Evolutionary conservation across 371 early-diverging fungal species (phyloP).

Genomic region (Dinochytrium kinnereticum): DNA sequence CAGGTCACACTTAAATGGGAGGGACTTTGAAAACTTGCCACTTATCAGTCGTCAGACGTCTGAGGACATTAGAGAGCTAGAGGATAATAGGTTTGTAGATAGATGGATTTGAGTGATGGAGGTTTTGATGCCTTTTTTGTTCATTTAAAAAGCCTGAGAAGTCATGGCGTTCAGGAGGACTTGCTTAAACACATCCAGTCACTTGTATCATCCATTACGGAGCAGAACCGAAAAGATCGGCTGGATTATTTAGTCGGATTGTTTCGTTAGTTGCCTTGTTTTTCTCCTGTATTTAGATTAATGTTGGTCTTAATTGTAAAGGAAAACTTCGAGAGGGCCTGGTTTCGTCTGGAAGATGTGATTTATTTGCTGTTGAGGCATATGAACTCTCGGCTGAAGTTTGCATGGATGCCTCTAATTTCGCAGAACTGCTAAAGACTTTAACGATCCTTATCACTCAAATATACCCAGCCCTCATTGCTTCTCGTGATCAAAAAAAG

Average conservation of each 20-base stretch:
- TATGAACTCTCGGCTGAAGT: conserved; percentile 40
- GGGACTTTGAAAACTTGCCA: conserved; percentile 21
- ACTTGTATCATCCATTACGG: neutral
- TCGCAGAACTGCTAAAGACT: conserved; percentile 44
- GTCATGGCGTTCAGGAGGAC: conserved; percentile 24
- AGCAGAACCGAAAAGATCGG: neutral
- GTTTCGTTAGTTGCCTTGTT: conserved; percentile 31
- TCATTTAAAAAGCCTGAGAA: conserved; percentile 20
- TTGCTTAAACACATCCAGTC: conserved; percentile 29
- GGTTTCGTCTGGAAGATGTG: conserved; percentile 24
- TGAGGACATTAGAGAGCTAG: neutral
- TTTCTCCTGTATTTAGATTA: neutral
- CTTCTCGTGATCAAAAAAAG: neutral
- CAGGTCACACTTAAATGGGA: neutral
- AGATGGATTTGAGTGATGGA: neutral
- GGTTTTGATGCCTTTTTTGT: too few relatives aligned
- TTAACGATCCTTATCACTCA: conserved; percentile 29
- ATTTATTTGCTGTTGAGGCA: conserved; percentile 34
- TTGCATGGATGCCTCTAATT: conserved; percentile 37
- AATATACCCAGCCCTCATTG: conserved; percentile 24
- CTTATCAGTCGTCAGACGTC: conserved; percentile 25
- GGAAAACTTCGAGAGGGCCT: conserved; percentile 48
- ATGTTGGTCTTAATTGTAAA: neutral
- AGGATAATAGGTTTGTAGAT: neutral
- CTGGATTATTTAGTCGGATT: conserved; percentile 32